Percentiles rank a stretch among this genome's conserved stretches.
Conservation (phyloP, 768 basidiomycete species). For the Hydnum rufescens region DNA sequence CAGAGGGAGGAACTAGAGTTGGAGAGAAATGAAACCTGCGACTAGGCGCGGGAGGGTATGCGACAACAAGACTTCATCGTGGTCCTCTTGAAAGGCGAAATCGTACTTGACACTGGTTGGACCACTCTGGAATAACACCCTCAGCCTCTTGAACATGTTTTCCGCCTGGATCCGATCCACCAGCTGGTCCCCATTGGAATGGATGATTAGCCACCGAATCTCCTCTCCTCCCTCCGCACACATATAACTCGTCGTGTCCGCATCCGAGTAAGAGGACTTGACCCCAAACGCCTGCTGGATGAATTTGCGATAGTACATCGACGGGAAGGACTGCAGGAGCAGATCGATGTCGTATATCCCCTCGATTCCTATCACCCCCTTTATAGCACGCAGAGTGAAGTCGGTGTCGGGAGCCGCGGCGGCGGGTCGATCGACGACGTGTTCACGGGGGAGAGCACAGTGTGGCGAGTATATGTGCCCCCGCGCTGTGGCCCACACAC, state of each 20-base stretch:
- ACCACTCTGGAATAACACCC: slow-evolving; percentile 18
- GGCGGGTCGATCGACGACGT: no score
- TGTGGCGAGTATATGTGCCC: slow-evolving; percentile 59
- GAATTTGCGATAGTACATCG: slow-evolving; percentile 34
- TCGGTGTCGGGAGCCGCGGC: slow-evolving; percentile 24
- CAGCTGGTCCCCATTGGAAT: slow-evolving; percentile 52
- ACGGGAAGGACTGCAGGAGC: slow-evolving; percentile 42
- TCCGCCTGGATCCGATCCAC: slow-evolving; percentile 44
- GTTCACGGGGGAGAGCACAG: slow-evolving; percentile 50
- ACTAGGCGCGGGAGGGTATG: no score
- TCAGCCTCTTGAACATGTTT: slow-evolving; percentile 37
- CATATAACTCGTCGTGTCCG: slow-evolving; percentile 25
- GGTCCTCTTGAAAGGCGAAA: no score
- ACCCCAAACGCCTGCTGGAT: slow-evolving; percentile 42
- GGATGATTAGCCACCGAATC: slow-evolving; percentile 50
- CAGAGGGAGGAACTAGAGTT: no score
- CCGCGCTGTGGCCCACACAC: slow-evolving; percentile 64
- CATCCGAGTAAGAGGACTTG: slow-evolving; percentile 27
- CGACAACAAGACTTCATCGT: no score
- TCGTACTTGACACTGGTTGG: no score
- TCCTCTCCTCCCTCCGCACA: slow-evolving; percentile 12
- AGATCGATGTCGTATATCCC: slow-evolving; percentile 61
- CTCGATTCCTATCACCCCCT: slow-evolving; percentile 44
- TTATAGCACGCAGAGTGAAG: slow-evolving; percentile 25
- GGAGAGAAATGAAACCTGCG: no score